A percentile compares a stretch with the other conserved stretches of the same genome.
Evolutionary conservation across 139 green algal species (phyloP).

Genomic region (Choricystis sp.): DNA sequence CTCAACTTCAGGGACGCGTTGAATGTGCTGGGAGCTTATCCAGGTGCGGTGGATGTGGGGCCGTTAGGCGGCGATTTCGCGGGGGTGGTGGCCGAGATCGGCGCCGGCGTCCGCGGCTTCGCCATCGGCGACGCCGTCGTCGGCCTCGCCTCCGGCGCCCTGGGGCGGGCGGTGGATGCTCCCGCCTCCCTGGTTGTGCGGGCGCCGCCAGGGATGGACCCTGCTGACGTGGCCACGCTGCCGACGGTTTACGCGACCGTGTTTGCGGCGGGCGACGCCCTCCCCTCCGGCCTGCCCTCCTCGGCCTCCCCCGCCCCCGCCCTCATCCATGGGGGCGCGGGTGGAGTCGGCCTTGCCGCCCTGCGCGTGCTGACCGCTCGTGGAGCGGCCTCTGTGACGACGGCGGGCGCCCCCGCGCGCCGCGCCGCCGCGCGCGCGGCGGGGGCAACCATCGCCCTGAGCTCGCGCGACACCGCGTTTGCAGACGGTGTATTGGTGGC

Average conservation of each 20-base stretch:
- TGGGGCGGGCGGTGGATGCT: constrained; percentile 48
- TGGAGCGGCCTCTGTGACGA: constrained; percentile 27
- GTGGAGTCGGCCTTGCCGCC: constrained; percentile 59
- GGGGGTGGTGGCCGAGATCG: constrained; percentile 23
- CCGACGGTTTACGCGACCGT: constrained; percentile 73
- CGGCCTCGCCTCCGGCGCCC: constrained; percentile 51
- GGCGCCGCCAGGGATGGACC: constrained; percentile 40
- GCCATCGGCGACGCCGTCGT: constrained; percentile 46
- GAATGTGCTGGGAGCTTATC: constrained; percentile 49
- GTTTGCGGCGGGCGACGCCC: constrained; percentile 18
- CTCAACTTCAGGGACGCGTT: constrained; percentile 50
- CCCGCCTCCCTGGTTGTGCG: constrained; percentile 31
- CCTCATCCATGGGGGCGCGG: constrained; percentile 59
- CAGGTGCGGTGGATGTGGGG: constrained; percentile 24
- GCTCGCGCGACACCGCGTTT: constrained; percentile 47
- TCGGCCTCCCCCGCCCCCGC: constrained; percentile 20
- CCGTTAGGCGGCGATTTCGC: constrained; percentile 37
- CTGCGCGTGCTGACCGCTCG: constrained; percentile 31
- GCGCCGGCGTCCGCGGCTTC: constrained; percentile 3
- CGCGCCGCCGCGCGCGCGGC: constrained; percentile 31
- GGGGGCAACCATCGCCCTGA: constrained; percentile 20
- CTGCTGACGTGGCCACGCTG: constrained; percentile 50
- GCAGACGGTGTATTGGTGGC: neutral
- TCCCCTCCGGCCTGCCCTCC: constrained; percentile 24
- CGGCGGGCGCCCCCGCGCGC: constrained; percentile 39